Conservation (phyloP, 345 rosid genomes). For the Bruguiera parviflora region DNA sequence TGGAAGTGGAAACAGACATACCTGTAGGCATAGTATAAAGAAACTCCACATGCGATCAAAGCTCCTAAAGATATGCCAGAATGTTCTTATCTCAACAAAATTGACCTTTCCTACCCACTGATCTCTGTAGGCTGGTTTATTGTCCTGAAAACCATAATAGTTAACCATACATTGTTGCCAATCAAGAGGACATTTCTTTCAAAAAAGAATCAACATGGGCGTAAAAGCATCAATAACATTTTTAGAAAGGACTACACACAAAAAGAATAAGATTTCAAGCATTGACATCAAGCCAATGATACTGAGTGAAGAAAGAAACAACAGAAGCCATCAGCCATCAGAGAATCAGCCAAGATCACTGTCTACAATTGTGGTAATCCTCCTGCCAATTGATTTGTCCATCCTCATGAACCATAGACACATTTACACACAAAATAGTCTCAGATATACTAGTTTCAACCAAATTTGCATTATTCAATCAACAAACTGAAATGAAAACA, state of each 20-base stretch:
- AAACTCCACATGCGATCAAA: conserved; percentile 99
- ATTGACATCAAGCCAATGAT: no score
- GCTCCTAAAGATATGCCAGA: conserved; percentile 98
- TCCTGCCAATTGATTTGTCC: background rate
- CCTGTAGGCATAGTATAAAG: conserved; percentile 88
- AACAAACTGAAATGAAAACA: no score
- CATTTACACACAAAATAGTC: no score
- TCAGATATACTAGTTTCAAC: no score
- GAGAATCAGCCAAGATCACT: no score
- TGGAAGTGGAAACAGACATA: conserved; percentile 18
- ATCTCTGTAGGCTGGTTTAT: conserved; percentile 55
- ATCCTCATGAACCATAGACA: background rate
- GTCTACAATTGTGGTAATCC: no score
- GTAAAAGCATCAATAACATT: no score
- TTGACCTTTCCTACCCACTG: conserved; percentile 96
- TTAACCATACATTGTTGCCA: background rate
- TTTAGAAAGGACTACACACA: no score
- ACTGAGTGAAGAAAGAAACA: no score
- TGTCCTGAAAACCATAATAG: conserved; percentile 48
- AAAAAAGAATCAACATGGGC: background rate
- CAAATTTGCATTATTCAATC: no score
- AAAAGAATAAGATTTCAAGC: no score
- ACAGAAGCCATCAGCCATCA: no score
- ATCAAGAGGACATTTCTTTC: background rate
- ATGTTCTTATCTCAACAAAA: conserved; percentile 95